phyloP scores from a whole-genome alignment of 306 rosid genomes.

The Trichosanthes cucumerina region DNA sequence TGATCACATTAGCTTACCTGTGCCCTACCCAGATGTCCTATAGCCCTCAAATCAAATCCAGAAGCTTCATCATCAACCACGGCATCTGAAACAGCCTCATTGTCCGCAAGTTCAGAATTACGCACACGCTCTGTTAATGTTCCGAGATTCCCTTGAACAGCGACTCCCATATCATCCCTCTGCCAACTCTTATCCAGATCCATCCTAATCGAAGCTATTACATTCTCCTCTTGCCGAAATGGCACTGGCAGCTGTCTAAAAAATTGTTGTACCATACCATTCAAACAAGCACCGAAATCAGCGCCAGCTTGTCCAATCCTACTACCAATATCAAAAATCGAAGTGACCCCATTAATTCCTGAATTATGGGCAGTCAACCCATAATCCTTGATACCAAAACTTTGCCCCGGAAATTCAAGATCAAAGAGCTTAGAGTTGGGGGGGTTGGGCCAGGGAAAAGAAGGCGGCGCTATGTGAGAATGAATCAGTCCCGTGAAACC shows the following conservation, averaged over 20 bases:
- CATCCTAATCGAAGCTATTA: conserved; percentile 20
- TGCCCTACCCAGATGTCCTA: conserved; percentile 62
- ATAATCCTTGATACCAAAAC: conserved; percentile 48
- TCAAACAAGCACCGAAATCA: conserved; percentile 81
- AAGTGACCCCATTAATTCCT: conserved; percentile 57
- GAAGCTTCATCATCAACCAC: conserved; percentile 48
- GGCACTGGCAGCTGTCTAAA: conserved; percentile 69
- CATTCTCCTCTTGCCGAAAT: conserved; percentile 52
- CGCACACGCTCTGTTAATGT: conserved; percentile 38
- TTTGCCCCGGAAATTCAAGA: conserved; percentile 60
- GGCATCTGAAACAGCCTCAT: conserved; percentile 35
- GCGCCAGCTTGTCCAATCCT: conserved; percentile 92
- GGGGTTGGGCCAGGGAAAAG: conserved; percentile 75
- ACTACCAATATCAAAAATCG: conserved; percentile 71
- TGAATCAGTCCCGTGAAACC: conserved; percentile 82
- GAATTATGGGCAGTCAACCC: conserved; percentile 28
- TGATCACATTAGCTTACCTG: conserved; percentile 38
- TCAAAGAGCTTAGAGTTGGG: conserved; percentile 65
- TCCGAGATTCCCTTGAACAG: conserved; percentile 47
- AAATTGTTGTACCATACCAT: conserved; percentile 86
- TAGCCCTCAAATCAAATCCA: conserved; percentile 53
- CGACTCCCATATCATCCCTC: conserved; percentile 35
- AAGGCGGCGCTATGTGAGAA: conserved; percentile 63
- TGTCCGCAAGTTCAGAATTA: conserved; percentile 48
- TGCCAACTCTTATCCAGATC: conserved; percentile 38